Evolutionary conservation across 2,329 filamentous ascomycete genomes (phyloP).

Genomic region (Trichoderma lentiforme): DNA sequence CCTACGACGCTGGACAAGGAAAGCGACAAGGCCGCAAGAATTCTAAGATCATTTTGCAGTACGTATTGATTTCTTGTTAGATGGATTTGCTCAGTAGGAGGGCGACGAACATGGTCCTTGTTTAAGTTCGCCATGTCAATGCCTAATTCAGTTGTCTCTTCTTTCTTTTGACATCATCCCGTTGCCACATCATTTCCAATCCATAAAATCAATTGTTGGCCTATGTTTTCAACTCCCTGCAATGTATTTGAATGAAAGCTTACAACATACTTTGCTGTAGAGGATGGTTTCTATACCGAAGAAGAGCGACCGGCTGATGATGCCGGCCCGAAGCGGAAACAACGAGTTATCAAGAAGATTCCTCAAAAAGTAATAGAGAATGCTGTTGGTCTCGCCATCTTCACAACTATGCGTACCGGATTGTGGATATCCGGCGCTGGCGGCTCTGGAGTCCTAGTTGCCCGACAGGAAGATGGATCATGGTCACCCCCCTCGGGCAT

Average conservation of each 20-base stretch:
- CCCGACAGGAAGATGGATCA: slow-evolving; percentile 52
- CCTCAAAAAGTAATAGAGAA: slow-evolving; percentile 48
- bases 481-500: slow-evolving; percentile 75
- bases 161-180: not conserved
- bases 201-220: not conserved
- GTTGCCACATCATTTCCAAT: not conserved
- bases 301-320: slow-evolving; percentile 26
- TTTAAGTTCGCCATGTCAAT: not conserved
- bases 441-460: slow-evolving; percentile 58
- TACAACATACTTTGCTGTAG: slow-evolving; percentile 32
- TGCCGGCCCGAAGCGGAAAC: slow-evolving; percentile 40
- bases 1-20: slow-evolving; percentile 71
- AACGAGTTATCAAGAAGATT: slow-evolving; percentile 45
- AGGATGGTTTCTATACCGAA: slow-evolving; percentile 52
- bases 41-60: slow-evolving; percentile 69
- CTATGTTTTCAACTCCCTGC: too few relatives aligned
- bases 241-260: not conserved
- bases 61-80: slow-evolving; percentile 16
- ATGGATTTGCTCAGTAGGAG: not conserved
- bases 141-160: not conserved
- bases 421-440: slow-evolving; percentile 55
- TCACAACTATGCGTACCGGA: slow-evolving; percentile 60
- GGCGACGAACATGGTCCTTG: not conserved
- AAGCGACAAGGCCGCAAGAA: slow-evolving; percentile 71
- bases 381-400: slow-evolving; percentile 59